These are phyloP conservation scores for Hypoxylon sp. DNA, from an alignment of 2,329 filamentous ascomycete genomes.

Conservation along the genomic window DNA sequence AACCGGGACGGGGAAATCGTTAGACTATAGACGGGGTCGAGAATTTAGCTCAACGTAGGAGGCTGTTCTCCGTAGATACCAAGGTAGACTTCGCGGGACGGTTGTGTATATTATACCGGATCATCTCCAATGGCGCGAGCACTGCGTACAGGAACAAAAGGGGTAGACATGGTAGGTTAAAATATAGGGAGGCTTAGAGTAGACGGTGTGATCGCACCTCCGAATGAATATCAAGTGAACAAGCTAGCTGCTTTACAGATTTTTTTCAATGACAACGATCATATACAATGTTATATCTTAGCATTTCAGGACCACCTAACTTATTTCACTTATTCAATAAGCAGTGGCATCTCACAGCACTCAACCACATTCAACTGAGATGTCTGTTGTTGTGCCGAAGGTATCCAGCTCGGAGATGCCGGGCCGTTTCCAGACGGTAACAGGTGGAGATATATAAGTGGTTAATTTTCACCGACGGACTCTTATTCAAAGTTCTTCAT, in stretches of 20 bases:
- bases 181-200: background rate
- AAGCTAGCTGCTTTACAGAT: background rate
- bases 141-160: background rate
- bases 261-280: no score
- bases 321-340: no score
- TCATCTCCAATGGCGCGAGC: background rate
- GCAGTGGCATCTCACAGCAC: no score
- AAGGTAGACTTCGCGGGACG: conserved; percentile 14
- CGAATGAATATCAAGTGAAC: background rate
- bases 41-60: background rate
- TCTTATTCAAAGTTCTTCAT: background rate
- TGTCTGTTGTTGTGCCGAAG: no score
- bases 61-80: background rate
- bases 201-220: background rate
- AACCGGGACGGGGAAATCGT: conserved; percentile 61
- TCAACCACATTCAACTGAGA: no score
- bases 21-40: conserved; percentile 50
- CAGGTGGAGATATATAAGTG: no score
- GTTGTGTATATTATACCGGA: conserved; percentile 12
- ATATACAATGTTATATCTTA: no score
- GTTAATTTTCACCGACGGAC: background rate
- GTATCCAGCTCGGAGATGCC: no score
- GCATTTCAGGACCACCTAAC: no score
- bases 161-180: background rate
- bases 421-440: background rate